Percentiles rank a stretch among this genome's conserved stretches.
Conservation (phyloP, 2,329 filamentous ascomycete species). For the Thermomyces lanuginosus region DNA sequence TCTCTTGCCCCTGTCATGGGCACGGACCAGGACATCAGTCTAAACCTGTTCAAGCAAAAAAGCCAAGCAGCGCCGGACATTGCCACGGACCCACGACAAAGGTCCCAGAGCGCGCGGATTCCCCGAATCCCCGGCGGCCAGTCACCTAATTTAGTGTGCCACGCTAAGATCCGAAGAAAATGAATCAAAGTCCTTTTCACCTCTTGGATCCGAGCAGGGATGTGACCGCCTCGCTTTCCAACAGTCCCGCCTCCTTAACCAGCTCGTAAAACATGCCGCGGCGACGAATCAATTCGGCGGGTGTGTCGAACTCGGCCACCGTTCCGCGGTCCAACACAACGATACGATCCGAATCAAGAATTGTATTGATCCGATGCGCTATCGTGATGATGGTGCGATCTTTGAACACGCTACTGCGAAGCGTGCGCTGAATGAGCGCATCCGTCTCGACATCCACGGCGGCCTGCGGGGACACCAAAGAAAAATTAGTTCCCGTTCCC, state of each 20-base stretch:
- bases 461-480: no score
- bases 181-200: no score
- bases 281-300: constrained; percentile 56
- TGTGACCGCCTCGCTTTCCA: constrained; percentile 30
- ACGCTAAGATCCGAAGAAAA: no score
- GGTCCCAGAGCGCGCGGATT: no score
- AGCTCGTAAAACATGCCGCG: constrained; percentile 75
- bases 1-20: no score
- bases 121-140: no score
- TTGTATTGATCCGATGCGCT: constrained; percentile 95
- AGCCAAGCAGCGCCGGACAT: no score
- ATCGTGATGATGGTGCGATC: constrained; percentile 97
- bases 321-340: constrained; percentile 82
- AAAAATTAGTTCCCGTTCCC: no score
- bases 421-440: constrained; percentile 46
- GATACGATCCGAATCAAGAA: constrained; percentile 74
- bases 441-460: constrained; percentile 56
- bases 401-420: constrained; percentile 54
- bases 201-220: constrained; percentile 6
- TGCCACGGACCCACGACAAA: no score
- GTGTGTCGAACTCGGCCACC: constrained; percentile 86
- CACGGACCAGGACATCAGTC: no score
- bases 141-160: no score
- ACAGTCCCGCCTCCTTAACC: constrained; percentile 75
- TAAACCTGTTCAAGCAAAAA: no score